Evolutionary conservation across 495 filamentous ascomycete species (phyloP).

Genomic region (Lepraria neglecta): DNA sequence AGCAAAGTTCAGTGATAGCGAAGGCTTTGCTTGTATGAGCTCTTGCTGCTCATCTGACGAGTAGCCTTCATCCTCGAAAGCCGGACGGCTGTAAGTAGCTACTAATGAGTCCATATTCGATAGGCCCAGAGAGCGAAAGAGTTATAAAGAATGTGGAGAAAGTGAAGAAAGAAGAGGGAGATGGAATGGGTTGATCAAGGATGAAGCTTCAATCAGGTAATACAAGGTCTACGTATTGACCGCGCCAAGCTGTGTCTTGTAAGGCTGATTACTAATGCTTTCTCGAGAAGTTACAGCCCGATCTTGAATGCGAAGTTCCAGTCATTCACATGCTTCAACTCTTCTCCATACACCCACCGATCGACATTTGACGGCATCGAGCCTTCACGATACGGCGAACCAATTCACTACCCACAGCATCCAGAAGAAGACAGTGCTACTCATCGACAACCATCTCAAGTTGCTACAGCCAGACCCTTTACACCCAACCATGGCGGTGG

Average conservation of each 20-base stretch:
- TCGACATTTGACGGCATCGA: neutral
- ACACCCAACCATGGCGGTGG: conserved; percentile 58
- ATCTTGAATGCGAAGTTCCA: neutral
- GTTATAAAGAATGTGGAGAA: conserved; percentile 3
- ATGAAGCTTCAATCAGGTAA: conserved; percentile 5
- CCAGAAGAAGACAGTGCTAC: neutral
- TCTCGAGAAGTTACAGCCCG: neutral
- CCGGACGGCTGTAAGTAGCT: conserved; percentile 73
- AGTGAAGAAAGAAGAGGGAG: neutral
- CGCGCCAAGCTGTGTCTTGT: conserved; percentile 8
- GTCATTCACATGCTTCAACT: neutral
- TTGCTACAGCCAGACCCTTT: conserved; percentile 1
- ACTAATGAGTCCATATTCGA: conserved; percentile 86
- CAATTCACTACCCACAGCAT: neutral
- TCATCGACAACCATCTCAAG: neutral
- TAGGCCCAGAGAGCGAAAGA: neutral
- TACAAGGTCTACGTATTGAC: conserved; percentile 9
- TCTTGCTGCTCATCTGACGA: conserved; percentile 71
- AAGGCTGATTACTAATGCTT: conserved; percentile 7
- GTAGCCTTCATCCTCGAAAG: conserved; percentile 64
- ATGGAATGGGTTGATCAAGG: neutral
- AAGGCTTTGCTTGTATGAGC: conserved; percentile 55
- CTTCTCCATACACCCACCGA: neutral
- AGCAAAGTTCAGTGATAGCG: conserved; percentile 81
- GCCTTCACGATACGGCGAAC: neutral